These are phyloP conservation scores for Tricladium varicosporioides DNA, from an alignment of 2,329 filamentous ascomycete genomes.

Conservation along the genomic window DNA sequence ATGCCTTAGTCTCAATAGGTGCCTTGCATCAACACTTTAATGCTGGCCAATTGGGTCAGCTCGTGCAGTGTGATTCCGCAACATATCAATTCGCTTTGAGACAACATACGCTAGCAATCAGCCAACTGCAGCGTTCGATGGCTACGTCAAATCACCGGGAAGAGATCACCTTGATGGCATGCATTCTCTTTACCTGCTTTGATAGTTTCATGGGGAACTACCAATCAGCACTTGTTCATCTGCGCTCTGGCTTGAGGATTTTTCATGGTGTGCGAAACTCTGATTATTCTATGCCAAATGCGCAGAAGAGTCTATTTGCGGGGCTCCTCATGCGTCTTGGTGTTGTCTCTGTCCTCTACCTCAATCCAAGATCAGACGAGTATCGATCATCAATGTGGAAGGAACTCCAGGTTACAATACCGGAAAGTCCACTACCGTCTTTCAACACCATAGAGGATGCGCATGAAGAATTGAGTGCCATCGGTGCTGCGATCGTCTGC, in stretches of 20 bases:
- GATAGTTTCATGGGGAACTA: slow-evolving; percentile 2
- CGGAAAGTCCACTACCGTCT: neutral
- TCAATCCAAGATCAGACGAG: neutral
- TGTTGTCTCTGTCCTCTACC: neutral
- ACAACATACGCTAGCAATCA: slow-evolving; percentile 1
- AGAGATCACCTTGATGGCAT: slow-evolving; percentile 4
- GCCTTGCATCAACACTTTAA: slow-evolving; percentile 11
- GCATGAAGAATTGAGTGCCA: neutral
- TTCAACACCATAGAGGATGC: neutral
- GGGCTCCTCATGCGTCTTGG: neutral
- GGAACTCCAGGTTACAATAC: neutral
- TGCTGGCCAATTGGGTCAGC: neutral
- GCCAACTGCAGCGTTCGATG: slow-evolving; percentile 11
- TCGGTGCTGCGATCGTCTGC: neutral
- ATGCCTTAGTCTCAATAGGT: slow-evolving; percentile 8
- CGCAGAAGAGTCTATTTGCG: neutral
- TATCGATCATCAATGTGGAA: neutral
- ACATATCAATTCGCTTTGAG: slow-evolving; percentile 1
- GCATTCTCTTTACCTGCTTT: slow-evolving; percentile 9
- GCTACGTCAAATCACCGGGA: neutral
- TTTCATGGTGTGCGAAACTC: neutral
- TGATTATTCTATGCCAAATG: neutral
- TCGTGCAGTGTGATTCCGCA: neutral
- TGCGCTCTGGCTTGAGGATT: neutral
- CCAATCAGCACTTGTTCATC: neutral